phyloP scores from a whole-genome alignment of 2,329 filamentous ascomycete genomes.

The Lecanosticta acicola region DNA sequence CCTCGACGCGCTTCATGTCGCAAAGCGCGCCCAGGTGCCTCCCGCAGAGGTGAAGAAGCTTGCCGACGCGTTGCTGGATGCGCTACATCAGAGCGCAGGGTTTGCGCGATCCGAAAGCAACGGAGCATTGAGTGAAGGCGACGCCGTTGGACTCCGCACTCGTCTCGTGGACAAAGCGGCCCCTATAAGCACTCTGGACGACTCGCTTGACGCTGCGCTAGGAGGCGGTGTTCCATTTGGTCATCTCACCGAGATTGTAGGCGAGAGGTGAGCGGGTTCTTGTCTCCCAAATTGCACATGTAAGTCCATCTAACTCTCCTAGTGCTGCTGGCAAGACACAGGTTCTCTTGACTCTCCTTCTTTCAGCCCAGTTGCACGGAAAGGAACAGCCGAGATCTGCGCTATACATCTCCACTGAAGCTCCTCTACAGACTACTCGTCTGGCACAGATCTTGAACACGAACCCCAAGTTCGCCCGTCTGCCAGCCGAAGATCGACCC shows the following conservation, averaged over 20 bases:
- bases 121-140: not conserved
- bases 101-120: not conserved
- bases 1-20: conserved; percentile 74
- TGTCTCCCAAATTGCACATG: conserved; percentile 8
- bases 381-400: conserved; percentile 57
- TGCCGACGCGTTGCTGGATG: conserved; percentile 62
- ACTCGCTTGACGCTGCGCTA: conserved; percentile 62
- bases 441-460: conserved; percentile 69
- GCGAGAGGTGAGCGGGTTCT: conserved; percentile 61
- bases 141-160: conserved; percentile 28
- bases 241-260: conserved; percentile 81
- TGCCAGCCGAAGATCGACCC: conserved; percentile 45
- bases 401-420: conserved; percentile 92
- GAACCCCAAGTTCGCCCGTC: conserved; percentile 55
- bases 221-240: conserved; percentile 75
- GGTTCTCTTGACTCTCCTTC: conserved; percentile 75
- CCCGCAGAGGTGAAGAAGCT: conserved; percentile 73
- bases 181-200: conserved; percentile 75
- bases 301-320: conserved; percentile 4
- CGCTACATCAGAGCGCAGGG: conserved; percentile 44
- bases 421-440: conserved; percentile 72
- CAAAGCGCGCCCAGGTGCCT: conserved; percentile 77
- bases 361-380: conserved; percentile 74
- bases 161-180: conserved; percentile 45
- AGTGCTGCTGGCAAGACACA: conserved; percentile 93